Percentiles rank a stretch among this genome's conserved stretches.
Conservation (phyloP, 768 basidiomycete genomes). For the Ramaria sp. region DNA sequence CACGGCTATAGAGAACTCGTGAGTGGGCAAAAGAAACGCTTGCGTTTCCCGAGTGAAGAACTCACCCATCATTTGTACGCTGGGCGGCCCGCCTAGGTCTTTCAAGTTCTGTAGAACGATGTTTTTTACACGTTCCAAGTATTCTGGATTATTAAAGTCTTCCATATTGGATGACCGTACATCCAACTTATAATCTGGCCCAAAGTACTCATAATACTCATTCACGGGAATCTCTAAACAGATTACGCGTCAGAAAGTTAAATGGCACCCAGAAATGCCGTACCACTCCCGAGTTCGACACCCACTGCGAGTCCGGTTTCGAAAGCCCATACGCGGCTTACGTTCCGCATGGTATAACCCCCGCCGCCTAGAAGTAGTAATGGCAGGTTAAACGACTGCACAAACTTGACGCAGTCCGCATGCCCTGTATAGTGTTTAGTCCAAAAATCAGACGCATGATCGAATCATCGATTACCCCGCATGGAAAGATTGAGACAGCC, state of each 20-base stretch:
- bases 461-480: conserved; percentile 43
- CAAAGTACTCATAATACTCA: conserved; percentile 99
- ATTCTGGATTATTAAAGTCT: conserved; percentile 87
- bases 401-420: conserved; percentile 94
- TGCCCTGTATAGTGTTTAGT: conserved; percentile 45
- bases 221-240: conserved; percentile 86
- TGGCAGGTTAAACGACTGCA: conserved; percentile 93
- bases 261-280: conserved; percentile 4
- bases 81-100: conserved; percentile 78
- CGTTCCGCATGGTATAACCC: conserved; percentile 97
- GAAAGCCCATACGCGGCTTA: conserved; percentile 94
- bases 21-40: neutral
- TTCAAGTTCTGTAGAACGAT: conserved; percentile 89
- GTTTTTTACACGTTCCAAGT: conserved; percentile 85
- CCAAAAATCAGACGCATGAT: neutral
- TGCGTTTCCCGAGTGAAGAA: conserved; percentile 1
- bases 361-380: conserved; percentile 93
- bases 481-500: conserved; percentile 96
- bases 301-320: conserved; percentile 98
- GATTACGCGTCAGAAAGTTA: neutral
- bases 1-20: conserved; percentile 43
- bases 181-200: conserved; percentile 92
- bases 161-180: conserved; percentile 92
- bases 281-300: conserved; percentile 81
- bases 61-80: conserved; percentile 83